Percentiles rank a stretch among this genome's conserved stretches.
These are phyloP conservation scores for Clitoria ternatea DNA, from an alignment of 306 rosid genomes.

Conservation along the genomic window DNA sequence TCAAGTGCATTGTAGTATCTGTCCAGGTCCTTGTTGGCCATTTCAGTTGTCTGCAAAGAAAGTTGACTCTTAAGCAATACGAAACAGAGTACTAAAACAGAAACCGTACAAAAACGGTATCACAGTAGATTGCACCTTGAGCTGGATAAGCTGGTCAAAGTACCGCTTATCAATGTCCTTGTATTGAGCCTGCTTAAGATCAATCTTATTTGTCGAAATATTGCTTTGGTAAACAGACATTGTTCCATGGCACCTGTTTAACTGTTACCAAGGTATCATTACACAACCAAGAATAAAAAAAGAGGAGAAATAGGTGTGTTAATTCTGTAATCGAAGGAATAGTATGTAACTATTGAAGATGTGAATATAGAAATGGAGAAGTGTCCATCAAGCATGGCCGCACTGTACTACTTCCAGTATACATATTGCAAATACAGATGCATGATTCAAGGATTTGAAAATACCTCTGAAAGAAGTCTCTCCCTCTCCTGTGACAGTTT, in stretches of 20 bases:
- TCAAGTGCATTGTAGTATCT: constrained; percentile 97
- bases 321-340: constrained; percentile 1
- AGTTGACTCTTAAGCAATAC: neutral
- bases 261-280: constrained; percentile 35
- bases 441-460: constrained; percentile 16
- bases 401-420: neutral
- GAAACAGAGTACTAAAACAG: neutral
- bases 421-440: constrained; percentile 1
- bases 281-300: constrained; percentile 1
- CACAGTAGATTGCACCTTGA: constrained; percentile 55
- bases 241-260: constrained; percentile 74
- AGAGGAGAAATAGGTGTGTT: constrained; percentile 18
- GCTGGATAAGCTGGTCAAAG: constrained; percentile 90
- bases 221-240: constrained; percentile 71
- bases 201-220: constrained; percentile 70
- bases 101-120: neutral
- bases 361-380: neutral
- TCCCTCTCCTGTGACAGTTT: constrained; percentile 77
- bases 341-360: neutral
- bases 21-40: constrained; percentile 99
- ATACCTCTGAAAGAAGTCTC: constrained; percentile 83
- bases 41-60: constrained; percentile 77
- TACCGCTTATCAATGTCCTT: constrained; percentile 91
- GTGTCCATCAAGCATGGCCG: constrained; percentile 4
- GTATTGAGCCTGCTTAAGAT: constrained; percentile 82